Percentiles rank a stretch among this genome's conserved stretches.
phyloP scores from a whole-genome alignment of 495 filamentous ascomycete genomes.

The Astrocystis sublimbata region DNA sequence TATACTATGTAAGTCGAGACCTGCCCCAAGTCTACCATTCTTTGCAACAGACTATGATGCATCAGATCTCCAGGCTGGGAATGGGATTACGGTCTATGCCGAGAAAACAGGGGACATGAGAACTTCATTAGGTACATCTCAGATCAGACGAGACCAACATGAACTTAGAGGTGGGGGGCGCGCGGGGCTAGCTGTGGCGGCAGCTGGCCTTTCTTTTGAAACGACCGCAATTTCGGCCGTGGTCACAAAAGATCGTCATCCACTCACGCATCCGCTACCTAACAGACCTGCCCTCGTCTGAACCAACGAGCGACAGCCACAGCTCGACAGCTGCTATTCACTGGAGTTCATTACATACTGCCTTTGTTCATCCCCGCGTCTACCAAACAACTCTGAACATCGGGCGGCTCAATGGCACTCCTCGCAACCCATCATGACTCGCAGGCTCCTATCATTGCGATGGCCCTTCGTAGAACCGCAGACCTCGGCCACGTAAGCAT shows the following conservation, averaged over 20 bases:
- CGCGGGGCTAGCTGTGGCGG: not conserved
- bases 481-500: too few species aligned
- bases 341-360: not conserved
- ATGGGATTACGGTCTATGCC: not conserved
- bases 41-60: too few species aligned
- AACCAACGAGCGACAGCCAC: conserved; percentile 9
- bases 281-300: not conserved
- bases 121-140: not conserved
- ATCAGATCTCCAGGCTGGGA: not conserved
- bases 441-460: not conserved
- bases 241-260: not conserved
- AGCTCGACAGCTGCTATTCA: not conserved
- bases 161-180: not conserved
- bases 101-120: not conserved
- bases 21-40: too few species aligned
- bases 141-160: too few species aligned
- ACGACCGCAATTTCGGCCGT: conserved; percentile 20
- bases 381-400: conserved; percentile 1
- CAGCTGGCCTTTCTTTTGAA: conserved; percentile 17
- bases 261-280: too few species aligned
- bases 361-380: not conserved
- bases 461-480: too few species aligned
- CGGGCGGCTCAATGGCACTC: not conserved
- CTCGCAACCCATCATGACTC: not conserved
- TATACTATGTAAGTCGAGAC: not conserved